phyloP scores from a whole-genome alignment of 192 early-diverging fungal species.

The Coemansia sp. region DNA sequence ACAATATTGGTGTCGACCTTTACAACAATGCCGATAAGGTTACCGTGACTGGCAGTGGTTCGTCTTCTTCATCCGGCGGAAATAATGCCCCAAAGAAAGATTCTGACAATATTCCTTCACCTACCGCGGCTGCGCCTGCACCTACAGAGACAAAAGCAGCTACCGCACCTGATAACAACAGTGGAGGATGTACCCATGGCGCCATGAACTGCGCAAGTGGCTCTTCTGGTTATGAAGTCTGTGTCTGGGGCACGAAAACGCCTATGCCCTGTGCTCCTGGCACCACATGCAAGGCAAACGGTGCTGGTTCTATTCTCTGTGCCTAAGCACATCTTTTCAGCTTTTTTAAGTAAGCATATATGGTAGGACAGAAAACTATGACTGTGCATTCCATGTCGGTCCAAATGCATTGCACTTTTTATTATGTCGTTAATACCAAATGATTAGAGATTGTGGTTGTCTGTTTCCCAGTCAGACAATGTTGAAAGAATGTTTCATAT shows the following conservation, averaged over 20 bases:
- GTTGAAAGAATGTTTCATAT: no score
- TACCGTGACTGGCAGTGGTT: conserved; percentile 29
- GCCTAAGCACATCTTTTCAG: not conserved
- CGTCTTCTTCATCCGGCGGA: conserved; percentile 1
- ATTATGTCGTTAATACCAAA: no score
- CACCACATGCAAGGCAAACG: conserved; percentile 22
- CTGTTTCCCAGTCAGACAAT: no score
- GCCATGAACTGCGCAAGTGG: conserved; percentile 17
- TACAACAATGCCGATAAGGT: conserved; percentile 29
- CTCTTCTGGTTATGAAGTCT: conserved; percentile 29
- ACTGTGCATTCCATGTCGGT: no score
- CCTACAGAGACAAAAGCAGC: conserved; percentile 4
- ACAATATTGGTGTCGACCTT: conserved; percentile 23
- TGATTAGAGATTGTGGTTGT: no score
- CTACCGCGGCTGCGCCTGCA: not conserved
- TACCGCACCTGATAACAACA: not conserved
- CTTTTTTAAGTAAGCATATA: no score
- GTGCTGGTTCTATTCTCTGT: conserved; percentile 1
- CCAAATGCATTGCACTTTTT: no score
- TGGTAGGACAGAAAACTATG: no score
- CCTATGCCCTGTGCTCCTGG: conserved; percentile 16
- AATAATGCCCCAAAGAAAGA: conserved; percentile 9
- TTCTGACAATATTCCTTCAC: conserved; percentile 9
- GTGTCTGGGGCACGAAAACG: conserved; percentile 28
- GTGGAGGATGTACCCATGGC: conserved; percentile 25